Base-by-base conservation (phyloP, 2,329 filamentous ascomycete species). In the Diaporthe sp. region DNA sequence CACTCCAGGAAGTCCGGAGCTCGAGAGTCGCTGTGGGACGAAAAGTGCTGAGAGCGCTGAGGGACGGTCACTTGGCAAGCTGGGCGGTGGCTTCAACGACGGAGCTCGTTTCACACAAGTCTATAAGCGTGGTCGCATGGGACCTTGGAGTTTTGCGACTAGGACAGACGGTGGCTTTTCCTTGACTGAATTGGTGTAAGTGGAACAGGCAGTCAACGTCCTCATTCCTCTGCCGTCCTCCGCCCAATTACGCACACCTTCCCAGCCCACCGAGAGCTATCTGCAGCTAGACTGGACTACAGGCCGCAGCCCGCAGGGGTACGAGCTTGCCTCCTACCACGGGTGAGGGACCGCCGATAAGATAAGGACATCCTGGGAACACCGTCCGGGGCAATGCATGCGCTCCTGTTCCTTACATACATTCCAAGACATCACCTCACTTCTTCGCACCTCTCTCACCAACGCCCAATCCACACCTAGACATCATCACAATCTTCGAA, bases 261-360 rank as follows among this genome's bases (percentile, higher is more conserved):
- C 63, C 63, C 63, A 68, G 63, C 61, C 61, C 63, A 66, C 63
- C 63, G 63, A 66, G 63, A 66, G 63, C 63, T 68, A 68, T 53
- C 63, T 13, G 63, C 47, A 68, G 63, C 47, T 63, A 63, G 32
- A 51, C 47, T 63, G 47, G 32, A 51, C 63, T 15, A 47, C 27
- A 63, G 59, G 32, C 32, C 27, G 55, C 55, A 30, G 59, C 39
- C 10, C 27, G 25, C 63, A 68, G 47, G 63, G 63, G 44, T 68
- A 22, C 63, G 13, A 51, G 30, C 30, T 66, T 27, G 13, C n/a
- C 27, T 13, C 39, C 42, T 15, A 42, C 17, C 59, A 19, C 27
- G 12, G 59, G 7, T 44, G 27, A 50, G 61, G 17, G 6, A 2
- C 44, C 25, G 4, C n/a, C n/a, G 63, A 53, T 68, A 53, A 68